A percentile compares a stretch with the other conserved stretches of the same genome.
These are phyloP conservation scores for Apiosordaria backusii DNA, from an alignment of 495 filamentous ascomycete species.

Conservation along the genomic window DNA sequence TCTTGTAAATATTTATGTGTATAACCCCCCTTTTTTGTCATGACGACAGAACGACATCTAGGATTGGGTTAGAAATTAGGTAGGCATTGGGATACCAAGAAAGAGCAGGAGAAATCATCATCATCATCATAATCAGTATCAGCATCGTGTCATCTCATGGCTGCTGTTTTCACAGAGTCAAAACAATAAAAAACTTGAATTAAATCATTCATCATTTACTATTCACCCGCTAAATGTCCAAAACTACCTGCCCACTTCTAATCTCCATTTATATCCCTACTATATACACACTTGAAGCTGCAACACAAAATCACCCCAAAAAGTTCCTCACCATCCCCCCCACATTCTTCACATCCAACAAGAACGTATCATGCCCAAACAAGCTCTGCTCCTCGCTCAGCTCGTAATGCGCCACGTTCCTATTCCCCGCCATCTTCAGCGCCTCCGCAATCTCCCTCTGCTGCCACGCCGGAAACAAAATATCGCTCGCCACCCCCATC, in stretches of 20 bases:
- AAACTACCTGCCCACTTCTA: not conserved
- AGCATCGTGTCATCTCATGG: not conserved
- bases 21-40: not conserved
- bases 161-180: not conserved
- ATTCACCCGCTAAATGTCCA: not conserved
- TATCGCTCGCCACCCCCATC: conserved; percentile 93
- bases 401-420: conserved; percentile 78
- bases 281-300: conserved; percentile 1
- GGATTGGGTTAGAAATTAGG: not conserved
- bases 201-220: not conserved
- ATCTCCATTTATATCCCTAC: not conserved
- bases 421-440: conserved; percentile 70
- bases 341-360: conserved; percentile 88
- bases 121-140: not conserved
- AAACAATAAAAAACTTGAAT: not conserved
- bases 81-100: not conserved
- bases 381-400: conserved; percentile 86
- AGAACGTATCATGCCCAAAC: conserved; percentile 96
- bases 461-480: conserved; percentile 97
- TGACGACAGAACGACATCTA: not conserved
- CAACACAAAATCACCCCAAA: conserved; percentile 46
- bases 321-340: conserved; percentile 79
- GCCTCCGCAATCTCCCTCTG: conserved; percentile 92
- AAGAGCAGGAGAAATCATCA: not conserved
- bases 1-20: not conserved